phyloP scores from a whole-genome alignment of 192 early-diverging fungal species.

The Coemansia sp. region DNA sequence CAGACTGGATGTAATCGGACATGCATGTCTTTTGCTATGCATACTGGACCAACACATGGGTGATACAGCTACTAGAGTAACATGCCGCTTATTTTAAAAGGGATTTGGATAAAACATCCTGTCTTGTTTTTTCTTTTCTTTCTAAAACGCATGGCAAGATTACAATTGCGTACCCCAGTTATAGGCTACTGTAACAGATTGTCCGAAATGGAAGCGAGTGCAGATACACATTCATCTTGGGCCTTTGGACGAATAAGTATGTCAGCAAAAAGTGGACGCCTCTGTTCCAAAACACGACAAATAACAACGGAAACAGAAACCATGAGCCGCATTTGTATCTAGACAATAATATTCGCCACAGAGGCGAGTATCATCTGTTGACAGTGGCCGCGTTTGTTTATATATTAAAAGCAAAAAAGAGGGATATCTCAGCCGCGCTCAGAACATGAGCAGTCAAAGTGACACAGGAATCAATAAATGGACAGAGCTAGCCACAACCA shows the following conservation, averaged over 20 bases:
- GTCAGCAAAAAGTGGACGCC: background rate
- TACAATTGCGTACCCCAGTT: background rate
- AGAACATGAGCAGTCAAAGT: background rate
- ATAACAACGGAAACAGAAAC: conserved; percentile 6
- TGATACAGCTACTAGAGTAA: background rate
- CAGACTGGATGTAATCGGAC: background rate
- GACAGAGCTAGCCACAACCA: background rate
- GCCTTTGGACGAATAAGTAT: background rate
- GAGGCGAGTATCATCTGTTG: background rate
- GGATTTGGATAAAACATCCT: too few species aligned
- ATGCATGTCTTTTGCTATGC: background rate
- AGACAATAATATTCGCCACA: background rate
- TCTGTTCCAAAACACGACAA: conserved; percentile 1
- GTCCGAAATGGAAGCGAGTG: background rate
- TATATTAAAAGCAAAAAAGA: background rate
- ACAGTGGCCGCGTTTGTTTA: background rate
- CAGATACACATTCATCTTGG: background rate
- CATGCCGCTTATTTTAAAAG: background rate
- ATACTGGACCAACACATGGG: background rate
- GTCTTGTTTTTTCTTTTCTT: background rate
- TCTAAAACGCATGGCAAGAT: background rate
- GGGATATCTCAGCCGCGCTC: background rate
- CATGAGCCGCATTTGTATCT: background rate
- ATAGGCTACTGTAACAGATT: conserved; percentile 2
- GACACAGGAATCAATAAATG: background rate